Evolutionary conservation across 352 stramenopile genomes (phyloP).

Genomic region (Phytophthora pluvialis): DNA sequence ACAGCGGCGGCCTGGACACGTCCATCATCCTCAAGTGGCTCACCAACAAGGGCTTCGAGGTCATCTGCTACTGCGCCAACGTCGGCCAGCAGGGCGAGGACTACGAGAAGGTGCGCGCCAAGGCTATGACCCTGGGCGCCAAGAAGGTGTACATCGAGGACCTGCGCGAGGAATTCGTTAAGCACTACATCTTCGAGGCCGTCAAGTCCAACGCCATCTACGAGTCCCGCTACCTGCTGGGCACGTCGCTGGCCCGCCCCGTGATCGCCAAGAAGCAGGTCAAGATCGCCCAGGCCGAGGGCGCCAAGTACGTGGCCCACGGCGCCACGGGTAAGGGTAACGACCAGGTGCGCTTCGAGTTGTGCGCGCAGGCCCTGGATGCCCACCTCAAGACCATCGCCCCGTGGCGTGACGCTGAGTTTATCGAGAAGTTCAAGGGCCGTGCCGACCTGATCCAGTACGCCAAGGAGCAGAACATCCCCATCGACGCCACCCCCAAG

Average conservation of each 20-base stretch:
- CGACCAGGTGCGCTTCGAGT: slow-evolving; percentile 99
- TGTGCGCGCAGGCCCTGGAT: slow-evolving; percentile 97
- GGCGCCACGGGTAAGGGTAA: slow-evolving; percentile 99
- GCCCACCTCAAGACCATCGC: slow-evolving; percentile 96
- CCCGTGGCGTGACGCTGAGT: slow-evolving; percentile 97
- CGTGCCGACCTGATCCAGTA: slow-evolving; percentile 97
- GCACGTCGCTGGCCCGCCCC: slow-evolving; percentile 97
- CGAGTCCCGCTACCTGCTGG: slow-evolving; percentile 97
- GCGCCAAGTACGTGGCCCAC: slow-evolving; percentile 95
- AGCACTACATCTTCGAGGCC: slow-evolving; percentile 93
- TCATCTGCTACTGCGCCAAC: slow-evolving; percentile 99
- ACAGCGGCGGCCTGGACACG: slow-evolving; percentile 98
- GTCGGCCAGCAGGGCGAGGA: slow-evolving; percentile 97
- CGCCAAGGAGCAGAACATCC: slow-evolving; percentile 96
- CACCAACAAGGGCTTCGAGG: slow-evolving; percentile 97
- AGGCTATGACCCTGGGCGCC: slow-evolving; percentile 80
- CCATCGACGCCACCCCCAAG: slow-evolving; percentile 97
- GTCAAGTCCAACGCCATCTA: slow-evolving; percentile 98
- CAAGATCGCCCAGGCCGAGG: slow-evolving; percentile 92
- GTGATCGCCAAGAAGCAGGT: slow-evolving; percentile 98
- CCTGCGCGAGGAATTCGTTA: slow-evolving; percentile 97
- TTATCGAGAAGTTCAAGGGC: slow-evolving; percentile 99
- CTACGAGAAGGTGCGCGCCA: slow-evolving; percentile 95
- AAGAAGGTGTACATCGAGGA: slow-evolving; percentile 96
- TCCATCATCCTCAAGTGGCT: slow-evolving; percentile 99